Evolutionary conservation across 1,139 yeast species (phyloP).

Genomic region (Blastobotrys arbuscula): DNA sequence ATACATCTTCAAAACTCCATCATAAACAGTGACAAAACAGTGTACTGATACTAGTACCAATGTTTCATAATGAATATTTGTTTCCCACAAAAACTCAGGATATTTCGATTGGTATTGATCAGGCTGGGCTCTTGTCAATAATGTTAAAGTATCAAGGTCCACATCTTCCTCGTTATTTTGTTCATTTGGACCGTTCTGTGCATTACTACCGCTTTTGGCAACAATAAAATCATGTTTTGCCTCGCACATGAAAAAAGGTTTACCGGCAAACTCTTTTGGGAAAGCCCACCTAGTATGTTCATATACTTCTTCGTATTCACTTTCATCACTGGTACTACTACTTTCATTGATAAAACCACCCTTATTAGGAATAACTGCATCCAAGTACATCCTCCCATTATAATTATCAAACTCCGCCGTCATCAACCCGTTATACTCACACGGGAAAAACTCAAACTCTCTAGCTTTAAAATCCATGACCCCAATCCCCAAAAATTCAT

Average conservation of each 20-base stretch:
- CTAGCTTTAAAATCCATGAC: not conserved
- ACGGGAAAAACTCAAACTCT: constrained; percentile 3
- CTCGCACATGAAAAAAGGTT: not conserved
- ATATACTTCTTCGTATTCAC: not conserved
- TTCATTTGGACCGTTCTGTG: not conserved
- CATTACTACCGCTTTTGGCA: not conserved
- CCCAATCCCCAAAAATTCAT: constrained; percentile 3
- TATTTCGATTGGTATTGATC: not conserved
- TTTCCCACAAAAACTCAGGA: constrained; percentile 9
- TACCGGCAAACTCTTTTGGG: not conserved
- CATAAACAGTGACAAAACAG: constrained; percentile 6
- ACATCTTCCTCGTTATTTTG: not conserved
- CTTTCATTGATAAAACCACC: too few relatives aligned
- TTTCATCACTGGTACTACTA: not conserved
- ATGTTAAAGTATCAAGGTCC: not conserved
- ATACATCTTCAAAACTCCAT: constrained; percentile 1
- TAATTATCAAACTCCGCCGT: not conserved
- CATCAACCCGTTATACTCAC: not conserved
- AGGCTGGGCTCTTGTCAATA: constrained; percentile 4
- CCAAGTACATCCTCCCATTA: not conserved
- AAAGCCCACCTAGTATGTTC: constrained; percentile 6
- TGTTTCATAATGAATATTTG: not conserved
- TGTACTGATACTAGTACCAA: constrained; percentile 5
- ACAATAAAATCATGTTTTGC: not conserved
- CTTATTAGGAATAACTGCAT: constrained; percentile 2